Percentiles rank a stretch among this genome's conserved stretches.
phyloP scores from a whole-genome alignment of 2,329 filamentous ascomycete genomes.

The Epichloe sylvatica region DNA sequence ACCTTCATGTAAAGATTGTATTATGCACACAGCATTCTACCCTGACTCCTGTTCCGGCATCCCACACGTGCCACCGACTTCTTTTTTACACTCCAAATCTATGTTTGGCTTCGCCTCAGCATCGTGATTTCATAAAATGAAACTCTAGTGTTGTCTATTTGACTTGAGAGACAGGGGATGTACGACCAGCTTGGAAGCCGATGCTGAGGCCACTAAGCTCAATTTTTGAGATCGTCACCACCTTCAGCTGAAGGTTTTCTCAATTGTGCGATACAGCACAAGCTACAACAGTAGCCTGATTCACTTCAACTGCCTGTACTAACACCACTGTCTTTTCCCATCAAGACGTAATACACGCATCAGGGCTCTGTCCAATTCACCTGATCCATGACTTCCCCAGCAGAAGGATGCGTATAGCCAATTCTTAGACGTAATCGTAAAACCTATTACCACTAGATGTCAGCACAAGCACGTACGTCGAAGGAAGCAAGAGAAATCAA shows the following conservation, averaged over 20 bases:
- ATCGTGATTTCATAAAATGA: too few relatives aligned
- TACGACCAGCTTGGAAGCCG: too few relatives aligned
- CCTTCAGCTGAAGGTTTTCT: neutral
- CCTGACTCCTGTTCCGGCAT: too few relatives aligned
- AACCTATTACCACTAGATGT: conserved; percentile 37
- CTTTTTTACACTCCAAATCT: too few relatives aligned
- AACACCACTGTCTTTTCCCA: neutral
- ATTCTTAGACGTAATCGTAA: conserved; percentile 78
- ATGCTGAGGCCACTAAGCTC: neutral
- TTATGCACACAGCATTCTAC: too few relatives aligned
- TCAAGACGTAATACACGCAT: conserved; percentile 8
- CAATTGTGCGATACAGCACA: neutral
- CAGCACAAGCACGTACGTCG: neutral
- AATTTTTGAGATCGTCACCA: neutral
- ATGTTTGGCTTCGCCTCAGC: too few relatives aligned
- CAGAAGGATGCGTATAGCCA: conserved; percentile 58
- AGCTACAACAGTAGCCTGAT: neutral
- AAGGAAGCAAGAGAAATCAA: neutral
- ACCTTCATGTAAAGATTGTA: too few relatives aligned
- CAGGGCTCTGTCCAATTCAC: conserved; percentile 89
- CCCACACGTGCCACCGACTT: too few relatives aligned
- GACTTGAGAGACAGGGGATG: neutral
- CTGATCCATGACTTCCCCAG: conserved; percentile 68
- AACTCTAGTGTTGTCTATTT: neutral
- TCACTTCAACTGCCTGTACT: neutral